These are phyloP conservation scores for Coemansia sp. DNA, from an alignment of 192 early-diverging fungal species.

Conservation along the genomic window DNA sequence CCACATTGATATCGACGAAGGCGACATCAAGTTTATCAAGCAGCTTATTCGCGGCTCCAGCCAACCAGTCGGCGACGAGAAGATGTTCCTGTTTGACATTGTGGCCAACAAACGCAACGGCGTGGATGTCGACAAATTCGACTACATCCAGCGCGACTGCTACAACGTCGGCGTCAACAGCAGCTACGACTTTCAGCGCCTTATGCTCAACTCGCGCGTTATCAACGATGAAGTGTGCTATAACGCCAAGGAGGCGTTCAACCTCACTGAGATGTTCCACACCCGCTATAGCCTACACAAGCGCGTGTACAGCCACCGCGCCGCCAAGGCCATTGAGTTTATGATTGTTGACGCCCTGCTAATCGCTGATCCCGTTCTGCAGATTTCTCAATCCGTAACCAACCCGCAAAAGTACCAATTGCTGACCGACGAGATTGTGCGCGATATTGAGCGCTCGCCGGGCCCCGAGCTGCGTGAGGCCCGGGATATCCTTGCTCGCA, in stretches of 20 bases:
- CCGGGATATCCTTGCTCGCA: conserved; percentile 64
- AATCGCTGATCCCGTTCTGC: conserved; percentile 71
- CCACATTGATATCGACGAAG: conserved; percentile 61
- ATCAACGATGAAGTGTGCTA: conserved; percentile 89
- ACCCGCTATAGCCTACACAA: conserved; percentile 78
- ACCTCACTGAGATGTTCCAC: conserved; percentile 83
- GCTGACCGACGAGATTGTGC: conserved; percentile 82
- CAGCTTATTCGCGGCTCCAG: conserved; percentile 66
- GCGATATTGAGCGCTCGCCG: conserved; percentile 63
- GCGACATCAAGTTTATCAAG: conserved; percentile 65
- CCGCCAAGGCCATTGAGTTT: conserved; percentile 73
- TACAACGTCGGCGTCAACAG: conserved; percentile 64
- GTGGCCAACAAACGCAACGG: conserved; percentile 93
- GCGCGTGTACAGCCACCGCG: conserved; percentile 85
- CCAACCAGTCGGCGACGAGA: conserved; percentile 38
- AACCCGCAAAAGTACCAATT: conserved; percentile 65
- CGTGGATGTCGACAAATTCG: conserved; percentile 94
- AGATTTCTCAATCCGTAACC: conserved; percentile 62
- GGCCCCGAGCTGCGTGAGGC: conserved; percentile 66
- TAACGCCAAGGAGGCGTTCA: conserved; percentile 85
- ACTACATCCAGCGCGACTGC: conserved; percentile 75
- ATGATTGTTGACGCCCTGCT: conserved; percentile 90
- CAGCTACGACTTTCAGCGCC: conserved; percentile 60
- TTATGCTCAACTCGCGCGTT: conserved; percentile 81
- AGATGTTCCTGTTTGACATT: conserved; percentile 89